Conservation (phyloP, 805 yeast genomes). For the Cyberlindnera samutprakarnensis region DNA sequence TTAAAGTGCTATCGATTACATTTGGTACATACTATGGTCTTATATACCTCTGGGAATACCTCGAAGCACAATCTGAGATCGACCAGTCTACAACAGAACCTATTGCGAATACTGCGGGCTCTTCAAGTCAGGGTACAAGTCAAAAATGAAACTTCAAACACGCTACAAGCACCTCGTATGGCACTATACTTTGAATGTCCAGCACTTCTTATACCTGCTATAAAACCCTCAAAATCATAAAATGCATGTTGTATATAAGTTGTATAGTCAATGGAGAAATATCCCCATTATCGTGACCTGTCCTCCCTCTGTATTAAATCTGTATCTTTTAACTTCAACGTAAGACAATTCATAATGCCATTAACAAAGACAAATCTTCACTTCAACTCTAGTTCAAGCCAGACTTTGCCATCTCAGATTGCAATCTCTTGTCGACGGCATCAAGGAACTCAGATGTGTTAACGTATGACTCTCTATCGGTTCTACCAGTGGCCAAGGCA, state of each 20-base stretch:
- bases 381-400: constrained; percentile 6
- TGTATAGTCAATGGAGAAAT: too few relatives aligned
- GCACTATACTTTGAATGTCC: too few relatives aligned
- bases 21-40: constrained; percentile 40
- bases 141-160: too few relatives aligned
- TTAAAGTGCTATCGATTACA: constrained; percentile 36
- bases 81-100: not conserved
- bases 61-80: constrained; percentile 26
- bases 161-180: too few relatives aligned
- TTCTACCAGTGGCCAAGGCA: constrained; percentile 83
- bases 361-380: too few relatives aligned
- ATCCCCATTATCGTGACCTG: too few relatives aligned
- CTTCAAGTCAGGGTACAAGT: too few relatives aligned
- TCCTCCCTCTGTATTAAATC: not conserved
- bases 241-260: too few relatives aligned
- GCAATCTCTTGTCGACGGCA: constrained; percentile 60
- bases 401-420: constrained; percentile 23
- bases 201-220: constrained; percentile 22
- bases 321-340: not conserved
- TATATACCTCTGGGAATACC: constrained; percentile 35
- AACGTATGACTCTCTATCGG: constrained; percentile 74
- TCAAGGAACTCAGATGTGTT: constrained; percentile 82
- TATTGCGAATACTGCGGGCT: too few relatives aligned
- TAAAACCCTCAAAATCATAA: constrained; percentile 8
- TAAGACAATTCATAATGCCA: constrained; percentile 1